Evolutionary conservation across 805 yeast genomes (phyloP).

Genomic region (Candida verbasci): DNA sequence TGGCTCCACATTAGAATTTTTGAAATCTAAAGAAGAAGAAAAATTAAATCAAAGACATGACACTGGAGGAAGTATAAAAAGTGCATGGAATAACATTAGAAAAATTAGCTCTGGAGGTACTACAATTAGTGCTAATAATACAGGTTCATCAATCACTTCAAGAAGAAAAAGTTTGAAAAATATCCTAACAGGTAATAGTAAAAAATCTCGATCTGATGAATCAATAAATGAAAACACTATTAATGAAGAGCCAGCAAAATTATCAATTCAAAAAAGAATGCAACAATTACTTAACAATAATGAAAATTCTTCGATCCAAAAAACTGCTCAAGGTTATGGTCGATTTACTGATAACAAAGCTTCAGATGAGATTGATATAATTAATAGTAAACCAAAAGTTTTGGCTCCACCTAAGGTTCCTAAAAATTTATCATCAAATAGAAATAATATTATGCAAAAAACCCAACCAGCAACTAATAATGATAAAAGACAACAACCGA

Average conservation of each 20-base stretch:
- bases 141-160: slow-evolving; percentile 14
- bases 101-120: slow-evolving; percentile 37
- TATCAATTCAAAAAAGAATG: slow-evolving; percentile 51
- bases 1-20: slow-evolving; percentile 30
- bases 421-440: slow-evolving; percentile 18
- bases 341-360: slow-evolving; percentile 51
- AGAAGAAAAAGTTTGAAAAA: slow-evolving; percentile 29
- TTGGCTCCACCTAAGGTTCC: slow-evolving; percentile 37
- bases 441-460: background rate
- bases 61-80: slow-evolving; percentile 40
- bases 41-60: slow-evolving; percentile 18
- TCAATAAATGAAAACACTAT: background rate
- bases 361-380: slow-evolving; percentile 31
- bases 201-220: background rate
- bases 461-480: no score
- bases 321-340: slow-evolving; percentile 81
- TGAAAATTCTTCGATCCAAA: slow-evolving; percentile 41
- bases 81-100: slow-evolving; percentile 27
- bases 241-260: background rate
- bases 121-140: slow-evolving; percentile 14
- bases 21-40: slow-evolving; percentile 28
- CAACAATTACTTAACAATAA: slow-evolving; percentile 42
- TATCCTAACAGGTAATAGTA: slow-evolving; percentile 22
- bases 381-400: slow-evolving; percentile 15
- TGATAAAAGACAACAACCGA: no score